Evolutionary conservation across 768 basidiomycete species (phyloP).

Genomic region (Candolleomyces efflorescens): DNA sequence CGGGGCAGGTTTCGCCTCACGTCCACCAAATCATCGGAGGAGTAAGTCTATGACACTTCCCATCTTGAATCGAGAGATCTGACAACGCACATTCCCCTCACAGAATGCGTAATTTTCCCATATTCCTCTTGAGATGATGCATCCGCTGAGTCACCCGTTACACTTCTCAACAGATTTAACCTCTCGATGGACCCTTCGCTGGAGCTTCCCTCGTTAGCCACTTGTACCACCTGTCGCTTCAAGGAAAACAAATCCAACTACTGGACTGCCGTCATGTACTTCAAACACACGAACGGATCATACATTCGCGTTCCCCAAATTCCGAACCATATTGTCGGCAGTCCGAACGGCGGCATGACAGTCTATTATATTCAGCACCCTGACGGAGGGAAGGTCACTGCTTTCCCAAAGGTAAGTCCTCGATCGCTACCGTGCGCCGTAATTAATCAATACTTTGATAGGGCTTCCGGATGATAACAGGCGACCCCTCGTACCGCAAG

Average conservation of each 20-base stretch:
- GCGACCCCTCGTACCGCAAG: slow-evolving; percentile 1
- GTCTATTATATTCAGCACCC: slow-evolving; percentile 18
- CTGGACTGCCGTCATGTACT: slow-evolving; percentile 4
- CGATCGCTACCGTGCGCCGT: background rate
- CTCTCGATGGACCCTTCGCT: background rate
- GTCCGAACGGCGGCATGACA: slow-evolving; percentile 19
- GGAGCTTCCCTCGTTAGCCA: background rate
- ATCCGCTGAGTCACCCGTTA: background rate
- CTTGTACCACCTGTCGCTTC: background rate
- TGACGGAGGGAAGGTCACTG: slow-evolving; percentile 10
- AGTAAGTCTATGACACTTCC: background rate
- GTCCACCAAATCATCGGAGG: slow-evolving; percentile 10
- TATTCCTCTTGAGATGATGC: too few relatives aligned
- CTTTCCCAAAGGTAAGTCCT: slow-evolving; percentile 15
- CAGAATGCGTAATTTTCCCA: slow-evolving; percentile 2
- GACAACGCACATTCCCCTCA: background rate
- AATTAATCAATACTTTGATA: background rate
- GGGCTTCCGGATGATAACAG: slow-evolving; percentile 9
- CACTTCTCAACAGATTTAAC: background rate
- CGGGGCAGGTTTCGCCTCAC: slow-evolving; percentile 4
- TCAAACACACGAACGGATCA: slow-evolving; percentile 2
- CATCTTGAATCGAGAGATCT: background rate
- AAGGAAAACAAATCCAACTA: slow-evolving; percentile 3
- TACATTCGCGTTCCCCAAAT: slow-evolving; percentile 13
- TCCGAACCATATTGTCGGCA: slow-evolving; percentile 17